phyloP scores from a whole-genome alignment of 805 yeast genomes.

The Candida ovalis region DNA sequence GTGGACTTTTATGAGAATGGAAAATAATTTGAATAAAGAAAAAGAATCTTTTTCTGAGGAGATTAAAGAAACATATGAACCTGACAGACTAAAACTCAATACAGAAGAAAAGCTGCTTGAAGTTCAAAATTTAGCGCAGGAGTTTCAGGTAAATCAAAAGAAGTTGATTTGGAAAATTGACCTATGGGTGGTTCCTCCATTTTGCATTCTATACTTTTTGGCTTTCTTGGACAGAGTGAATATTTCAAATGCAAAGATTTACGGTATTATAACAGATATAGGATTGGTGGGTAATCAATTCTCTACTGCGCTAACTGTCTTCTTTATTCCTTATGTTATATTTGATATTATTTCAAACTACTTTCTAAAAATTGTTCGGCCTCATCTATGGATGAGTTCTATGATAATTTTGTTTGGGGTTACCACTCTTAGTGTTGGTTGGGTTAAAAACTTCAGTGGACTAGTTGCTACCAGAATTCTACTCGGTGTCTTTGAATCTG shows the following conservation, averaged over 20 bases:
- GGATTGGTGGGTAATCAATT: slow-evolving; percentile 54
- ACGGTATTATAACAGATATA: slow-evolving; percentile 59
- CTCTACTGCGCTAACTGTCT: slow-evolving; percentile 62
- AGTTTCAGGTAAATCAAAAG: slow-evolving; percentile 48
- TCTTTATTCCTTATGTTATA: slow-evolving; percentile 65
- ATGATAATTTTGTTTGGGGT: slow-evolving; percentile 64
- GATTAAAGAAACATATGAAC: not conserved
- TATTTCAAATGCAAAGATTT: slow-evolving; percentile 74
- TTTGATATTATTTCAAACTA: slow-evolving; percentile 67
- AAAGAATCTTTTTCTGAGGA: slow-evolving; percentile 10
- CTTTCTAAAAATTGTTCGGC: slow-evolving; percentile 52
- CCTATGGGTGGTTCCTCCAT: slow-evolving; percentile 67
- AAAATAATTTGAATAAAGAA: slow-evolving; percentile 16
- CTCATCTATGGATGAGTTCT: slow-evolving; percentile 59
- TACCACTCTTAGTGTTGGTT: slow-evolving; percentile 64
- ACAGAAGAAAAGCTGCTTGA: slow-evolving; percentile 21
- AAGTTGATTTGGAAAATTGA: slow-evolving; percentile 64
- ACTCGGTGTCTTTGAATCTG: slow-evolving; percentile 65
- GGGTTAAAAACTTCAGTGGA: slow-evolving; percentile 53
- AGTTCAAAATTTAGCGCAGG: slow-evolving; percentile 36
- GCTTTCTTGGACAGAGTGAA: slow-evolving; percentile 81
- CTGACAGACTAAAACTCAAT: slow-evolving; percentile 10
- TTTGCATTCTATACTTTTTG: slow-evolving; percentile 67
- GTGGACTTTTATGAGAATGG: too few species aligned
- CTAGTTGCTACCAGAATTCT: slow-evolving; percentile 60